Evolutionary conservation across 768 basidiomycete genomes (phyloP).

Genomic region (Symmetrospora coprosmae): DNA sequence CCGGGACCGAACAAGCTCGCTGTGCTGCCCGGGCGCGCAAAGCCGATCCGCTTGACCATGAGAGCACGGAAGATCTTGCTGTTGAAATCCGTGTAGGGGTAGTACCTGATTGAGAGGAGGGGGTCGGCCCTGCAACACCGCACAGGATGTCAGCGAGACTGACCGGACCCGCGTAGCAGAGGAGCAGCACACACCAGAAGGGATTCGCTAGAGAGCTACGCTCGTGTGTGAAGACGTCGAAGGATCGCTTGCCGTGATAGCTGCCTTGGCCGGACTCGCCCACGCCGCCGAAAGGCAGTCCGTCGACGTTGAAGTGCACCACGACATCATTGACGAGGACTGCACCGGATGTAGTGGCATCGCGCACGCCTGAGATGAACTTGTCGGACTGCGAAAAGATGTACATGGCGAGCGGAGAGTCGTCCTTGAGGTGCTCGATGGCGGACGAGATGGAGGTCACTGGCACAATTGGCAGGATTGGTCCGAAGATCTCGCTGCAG

Average conservation of each 20-base stretch:
- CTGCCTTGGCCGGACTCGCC: constrained; percentile 47
- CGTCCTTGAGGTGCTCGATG: constrained; percentile 50
- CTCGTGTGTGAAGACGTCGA: constrained; percentile 64
- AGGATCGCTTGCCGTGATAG: constrained; percentile 56
- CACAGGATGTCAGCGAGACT: neutral
- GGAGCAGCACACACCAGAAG: constrained; percentile 7
- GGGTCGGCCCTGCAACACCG: constrained; percentile 7
- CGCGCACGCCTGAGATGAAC: constrained; percentile 48
- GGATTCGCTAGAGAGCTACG: constrained; percentile 36
- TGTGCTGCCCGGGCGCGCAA: neutral
- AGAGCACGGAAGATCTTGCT: neutral
- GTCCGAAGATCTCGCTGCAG: constrained; percentile 67
- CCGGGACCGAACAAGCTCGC: no score
- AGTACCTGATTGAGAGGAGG: constrained; percentile 6
- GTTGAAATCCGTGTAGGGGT: neutral
- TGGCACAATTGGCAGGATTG: constrained; percentile 58
- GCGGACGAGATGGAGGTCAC: constrained; percentile 57
- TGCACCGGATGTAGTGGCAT: constrained; percentile 57
- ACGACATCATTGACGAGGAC: constrained; percentile 56
- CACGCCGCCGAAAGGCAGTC: constrained; percentile 60
- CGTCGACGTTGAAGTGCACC: constrained; percentile 43
- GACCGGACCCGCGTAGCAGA: neutral
- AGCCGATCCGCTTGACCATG: neutral
- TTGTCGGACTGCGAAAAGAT: constrained; percentile 52
- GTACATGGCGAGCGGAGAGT: constrained; percentile 54